phyloP scores from a whole-genome alignment of 1,284 basidiomycete species.

The Melampsora occidentalis region DNA sequence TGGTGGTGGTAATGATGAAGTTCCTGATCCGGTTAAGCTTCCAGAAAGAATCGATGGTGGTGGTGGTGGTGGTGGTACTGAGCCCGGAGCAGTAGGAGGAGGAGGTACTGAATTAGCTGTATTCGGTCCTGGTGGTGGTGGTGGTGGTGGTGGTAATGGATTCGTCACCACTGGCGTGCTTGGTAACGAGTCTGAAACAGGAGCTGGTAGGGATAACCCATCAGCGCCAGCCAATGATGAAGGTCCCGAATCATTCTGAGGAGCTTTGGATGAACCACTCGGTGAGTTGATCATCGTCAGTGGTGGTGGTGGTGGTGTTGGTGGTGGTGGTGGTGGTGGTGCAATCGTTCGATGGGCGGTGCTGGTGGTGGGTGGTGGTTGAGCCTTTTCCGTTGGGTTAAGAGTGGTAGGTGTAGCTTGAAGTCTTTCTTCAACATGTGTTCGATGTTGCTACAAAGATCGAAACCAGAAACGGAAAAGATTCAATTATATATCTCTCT shows the following conservation, averaged over 20 bases:
- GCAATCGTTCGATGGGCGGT: no score
- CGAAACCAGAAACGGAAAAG: neutral
- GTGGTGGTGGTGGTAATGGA: neutral
- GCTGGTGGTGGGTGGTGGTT: no score
- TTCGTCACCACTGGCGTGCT: neutral
- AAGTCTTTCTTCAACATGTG: conserved; percentile 35
- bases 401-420: neutral
- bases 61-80: neutral
- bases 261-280: no score
- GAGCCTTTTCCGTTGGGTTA: neutral
- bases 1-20: neutral
- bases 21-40: neutral
- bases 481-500: neutral
- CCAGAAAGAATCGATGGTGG: neutral
- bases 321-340: neutral
- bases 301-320: neutral
- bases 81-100: neutral
- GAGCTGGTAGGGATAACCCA: neutral
- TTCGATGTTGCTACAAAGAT: conserved; percentile 37
- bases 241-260: no score
- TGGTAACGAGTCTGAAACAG: neutral
- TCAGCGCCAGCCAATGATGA: neutral
- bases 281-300: neutral
- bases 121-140: conserved; percentile 8
- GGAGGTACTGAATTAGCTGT: neutral